Conservation (phyloP, 257 asterid genomes). For the Fraxinus quadrangulata region DNA sequence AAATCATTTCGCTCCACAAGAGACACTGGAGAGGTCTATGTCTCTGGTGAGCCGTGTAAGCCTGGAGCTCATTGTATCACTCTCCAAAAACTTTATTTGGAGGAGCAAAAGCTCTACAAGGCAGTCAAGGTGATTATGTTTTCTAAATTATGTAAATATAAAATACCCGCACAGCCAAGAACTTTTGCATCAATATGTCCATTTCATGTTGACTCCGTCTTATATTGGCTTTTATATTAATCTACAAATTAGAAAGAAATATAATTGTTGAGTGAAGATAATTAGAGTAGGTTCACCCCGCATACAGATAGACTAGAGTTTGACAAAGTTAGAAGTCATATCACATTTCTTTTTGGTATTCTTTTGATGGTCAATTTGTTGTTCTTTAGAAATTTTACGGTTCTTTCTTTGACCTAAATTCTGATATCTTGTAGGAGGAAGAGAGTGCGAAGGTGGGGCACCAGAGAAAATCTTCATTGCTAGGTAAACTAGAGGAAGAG, state of each 20-base stretch:
- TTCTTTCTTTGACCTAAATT: background rate
- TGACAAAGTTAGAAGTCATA: background rate
- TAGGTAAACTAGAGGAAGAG: constrained; percentile 68
- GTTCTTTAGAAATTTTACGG: background rate
- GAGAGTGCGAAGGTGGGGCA: constrained; percentile 66
- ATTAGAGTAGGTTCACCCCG: background rate
- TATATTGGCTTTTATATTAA: no score
- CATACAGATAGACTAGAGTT: background rate
- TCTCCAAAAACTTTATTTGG: constrained; percentile 64
- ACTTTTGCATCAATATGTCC: background rate
- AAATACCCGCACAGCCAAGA: constrained; percentile 1
- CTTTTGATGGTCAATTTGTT: background rate
- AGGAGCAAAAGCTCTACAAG: constrained; percentile 77
- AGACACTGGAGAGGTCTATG: constrained; percentile 38
- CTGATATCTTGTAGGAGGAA: constrained; percentile 49
- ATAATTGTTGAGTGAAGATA: background rate
- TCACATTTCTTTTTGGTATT: background rate
- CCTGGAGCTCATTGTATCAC: constrained; percentile 81
- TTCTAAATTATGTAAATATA: constrained; percentile 2
- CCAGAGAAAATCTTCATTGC: constrained; percentile 51
- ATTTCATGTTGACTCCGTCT: background rate
- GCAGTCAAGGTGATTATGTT: constrained; percentile 62
- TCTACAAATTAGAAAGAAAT: background rate
- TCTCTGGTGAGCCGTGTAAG: constrained; percentile 65
- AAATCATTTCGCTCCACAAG: constrained; percentile 54